Evolutionary conservation across 768 basidiomycete species (phyloP), one percentile per base, ranked within the genome.

Genomic region (Roridomyces roridus): DNA sequence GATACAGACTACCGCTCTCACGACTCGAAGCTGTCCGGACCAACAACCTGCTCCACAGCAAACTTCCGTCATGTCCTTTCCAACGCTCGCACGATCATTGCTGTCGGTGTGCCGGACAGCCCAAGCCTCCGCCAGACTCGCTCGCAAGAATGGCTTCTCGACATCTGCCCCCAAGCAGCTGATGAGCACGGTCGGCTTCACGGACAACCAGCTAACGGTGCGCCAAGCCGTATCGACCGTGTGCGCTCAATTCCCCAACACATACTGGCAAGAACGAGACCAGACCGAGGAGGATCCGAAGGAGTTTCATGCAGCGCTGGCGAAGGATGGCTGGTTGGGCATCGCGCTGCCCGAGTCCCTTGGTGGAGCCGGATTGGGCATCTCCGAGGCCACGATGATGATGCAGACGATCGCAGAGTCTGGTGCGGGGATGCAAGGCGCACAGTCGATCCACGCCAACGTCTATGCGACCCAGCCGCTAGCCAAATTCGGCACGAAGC

Each of bases 301-400:
- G 1, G 59, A 55, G 2, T 55, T 60, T 35, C 59, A 60, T 31
- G 52, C 59, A 1, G 59, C 59, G 6, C 44, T 60, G 6, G 52
- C 59, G 0, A 40, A 44, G 12, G 59, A 25, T 20, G 59, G 59
- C 20, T 60, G 59, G 59, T 43, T 60, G 8, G 59, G 59, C 36
- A 54, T 60, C 42, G 59, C 59, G 1, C 43, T 60, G 4, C 59
- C 63, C 7, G 63, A 64, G 35, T 9, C 25, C 10, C 56, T 60
- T 25, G 63, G 63, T 8, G 63, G 63, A 18, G 36, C 55, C 10
- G 60, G 60, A 5, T 28, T 64, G 18, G 63, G 63, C 8, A 61
- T 64, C 5, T 64, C 63, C 0, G 63, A 64, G 26, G 63, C 63
- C 25, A 64, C 63, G 11, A 42, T 64, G 14, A 64, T 64, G 63